A percentile compares a stretch with the other conserved stretches of the same genome.
phyloP scores from a whole-genome alignment of 2,329 filamentous ascomycete genomes.

The Magnaporthales sp. region DNA sequence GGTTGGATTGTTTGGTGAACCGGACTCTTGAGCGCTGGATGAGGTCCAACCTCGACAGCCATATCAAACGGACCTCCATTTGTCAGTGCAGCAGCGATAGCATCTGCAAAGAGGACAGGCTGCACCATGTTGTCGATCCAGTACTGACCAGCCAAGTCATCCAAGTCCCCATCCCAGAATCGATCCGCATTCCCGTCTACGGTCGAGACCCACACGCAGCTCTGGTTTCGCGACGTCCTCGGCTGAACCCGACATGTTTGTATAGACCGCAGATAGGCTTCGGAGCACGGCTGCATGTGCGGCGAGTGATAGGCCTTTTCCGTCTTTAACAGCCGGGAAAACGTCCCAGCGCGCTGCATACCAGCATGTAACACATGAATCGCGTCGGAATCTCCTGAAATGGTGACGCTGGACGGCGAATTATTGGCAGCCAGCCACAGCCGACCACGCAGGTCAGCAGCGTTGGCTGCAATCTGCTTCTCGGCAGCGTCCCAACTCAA shows the following conservation, averaged over 20 bases:
- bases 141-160: constrained; percentile 21
- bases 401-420: constrained; percentile 24
- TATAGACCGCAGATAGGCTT: background rate
- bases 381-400: constrained; percentile 27
- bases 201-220: constrained; percentile 15
- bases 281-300: constrained; percentile 10
- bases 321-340: constrained; percentile 13
- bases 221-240: constrained; percentile 22
- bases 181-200: constrained; percentile 8
- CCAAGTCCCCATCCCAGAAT: constrained; percentile 14
- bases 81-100: constrained; percentile 19
- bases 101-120: constrained; percentile 33
- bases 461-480: background rate
- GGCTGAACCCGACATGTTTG: constrained; percentile 11
- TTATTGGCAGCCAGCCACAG: background rate
- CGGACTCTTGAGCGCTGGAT: constrained; percentile 25
- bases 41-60: constrained; percentile 33
- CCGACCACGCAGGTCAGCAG: background rate
- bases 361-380: constrained; percentile 11
- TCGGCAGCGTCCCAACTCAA: constrained; percentile 9
- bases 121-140: constrained; percentile 38
- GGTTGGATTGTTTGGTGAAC: constrained; percentile 17
- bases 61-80: constrained; percentile 21
- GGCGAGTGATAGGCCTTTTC: constrained; percentile 19
- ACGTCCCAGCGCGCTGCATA: constrained; percentile 5